Base-by-base conservation (phyloP, 2,329 filamentous ascomycete species). In the Cercospora zeae-maydis region DNA sequence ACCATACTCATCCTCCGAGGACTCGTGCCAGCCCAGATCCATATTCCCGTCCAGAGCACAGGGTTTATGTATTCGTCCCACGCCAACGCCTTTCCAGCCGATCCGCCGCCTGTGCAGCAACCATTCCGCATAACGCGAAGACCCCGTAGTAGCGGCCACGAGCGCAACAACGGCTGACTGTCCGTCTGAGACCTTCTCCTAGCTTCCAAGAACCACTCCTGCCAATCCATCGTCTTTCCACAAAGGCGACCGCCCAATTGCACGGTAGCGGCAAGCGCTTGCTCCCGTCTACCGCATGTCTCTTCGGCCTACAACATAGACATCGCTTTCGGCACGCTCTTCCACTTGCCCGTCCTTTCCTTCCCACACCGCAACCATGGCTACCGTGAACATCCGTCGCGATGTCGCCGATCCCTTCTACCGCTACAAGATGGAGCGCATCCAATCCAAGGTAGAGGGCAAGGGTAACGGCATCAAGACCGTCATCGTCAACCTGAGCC, bases 391-490 rank as follows among this genome's bases (percentile, higher is more conserved):
- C 82, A 93, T 98, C 81, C 93, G 93, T 81, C 92, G 91, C 81
- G 93, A 98, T 90, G 89, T 96, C 83, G 89, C 89, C 84, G 95
- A 99, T 83, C 90, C 90, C 82, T 99, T 97, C 88, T 99, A 99
- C 84, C 95, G 95, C 80, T 99, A 99, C 88, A 99, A 99, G 88
- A 99, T 99, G 95, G 95, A 98, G 83, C 89, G 88, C 74, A 84
- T 99, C 77, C 92, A 96, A 84, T 96, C 95, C 79, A 99, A 99
- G 86, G 96, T 99, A 74, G 95, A 99, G 83, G 95, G 95, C 81
- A 99, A 99, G 82, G 95, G 95, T 72, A 99, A 99, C 83, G 95
- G 95, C 77, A 99, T 99, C 87, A 99, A 99, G 85, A 99, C 79
- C 73, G 95, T 99, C 75, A 89, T 99, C 73, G 92, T 96, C 85